These are phyloP conservation scores for Aspergillus bertholletiae DNA, from an alignment of 495 filamentous ascomycete genomes.

Conservation along the genomic window DNA sequence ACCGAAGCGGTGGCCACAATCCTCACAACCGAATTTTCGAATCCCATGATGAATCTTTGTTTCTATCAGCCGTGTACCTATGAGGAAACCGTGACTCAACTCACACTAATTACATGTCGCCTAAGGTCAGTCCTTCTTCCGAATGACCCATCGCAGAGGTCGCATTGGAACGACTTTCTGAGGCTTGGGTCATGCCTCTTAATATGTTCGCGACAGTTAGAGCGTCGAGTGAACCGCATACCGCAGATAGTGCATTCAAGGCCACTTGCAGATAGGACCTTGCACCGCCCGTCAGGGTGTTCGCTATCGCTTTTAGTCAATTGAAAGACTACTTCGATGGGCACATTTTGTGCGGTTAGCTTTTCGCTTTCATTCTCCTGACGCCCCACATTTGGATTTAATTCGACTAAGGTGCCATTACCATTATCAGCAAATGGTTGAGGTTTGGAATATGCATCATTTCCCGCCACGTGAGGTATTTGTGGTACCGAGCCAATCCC, in stretches of 20 bases:
- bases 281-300: slow-evolving; percentile 9
- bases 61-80: slow-evolving; percentile 11
- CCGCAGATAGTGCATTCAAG: slow-evolving; percentile 75
- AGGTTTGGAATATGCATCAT: background rate
- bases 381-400: background rate
- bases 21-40: slow-evolving; percentile 65
- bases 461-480: background rate
- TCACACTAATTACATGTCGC: slow-evolving; percentile 76
- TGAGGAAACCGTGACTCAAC: slow-evolving; percentile 11
- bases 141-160: slow-evolving; percentile 47
- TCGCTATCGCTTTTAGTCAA: slow-evolving; percentile 9
- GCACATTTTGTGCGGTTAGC: background rate
- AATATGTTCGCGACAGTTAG: slow-evolving; percentile 89
- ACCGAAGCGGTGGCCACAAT: slow-evolving; percentile 72
- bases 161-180: slow-evolving; percentile 67
- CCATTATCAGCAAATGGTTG: background rate
- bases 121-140: slow-evolving; percentile 76
- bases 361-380: background rate
- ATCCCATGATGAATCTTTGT: slow-evolving; percentile 66
- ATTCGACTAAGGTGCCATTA: background rate
- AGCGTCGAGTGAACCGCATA: slow-evolving; percentile 78
- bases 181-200: slow-evolving; percentile 81
- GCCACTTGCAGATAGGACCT: slow-evolving; percentile 35
- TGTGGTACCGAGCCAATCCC: background rate
- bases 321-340: slow-evolving; percentile 9